Base-by-base conservation (phyloP, 1,284 basidiomycete genomes). In the Leucoagaricus sp. region DNA sequence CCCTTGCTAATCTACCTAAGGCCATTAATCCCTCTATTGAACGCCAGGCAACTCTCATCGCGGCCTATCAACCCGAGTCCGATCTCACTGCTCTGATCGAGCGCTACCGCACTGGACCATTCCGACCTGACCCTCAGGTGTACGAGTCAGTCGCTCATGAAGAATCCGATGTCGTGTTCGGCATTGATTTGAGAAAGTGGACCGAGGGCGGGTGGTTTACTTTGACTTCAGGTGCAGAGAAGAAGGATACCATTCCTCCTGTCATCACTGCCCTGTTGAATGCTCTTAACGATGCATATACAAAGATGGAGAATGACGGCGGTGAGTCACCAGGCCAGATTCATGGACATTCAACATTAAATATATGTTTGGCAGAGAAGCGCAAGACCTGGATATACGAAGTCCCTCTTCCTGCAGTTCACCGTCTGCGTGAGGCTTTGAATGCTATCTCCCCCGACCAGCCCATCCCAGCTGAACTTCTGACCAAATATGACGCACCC, bases 381-480 rank as follows among this genome's bases (percentile, higher is more conserved):
- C 86, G 96, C 60, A 93, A 90, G 73, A 79, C 87, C 1, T 98
- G 95, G 96, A 92, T 98, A 60, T 96, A 97, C 68, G 87, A 92
- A 63, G 92, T 96, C 1, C 93, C 94, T 0, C 80, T 98, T 21
- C 76, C 83, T 3, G 84, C 87, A 28, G 82, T 89, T 4, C 95
- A 97, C 66, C 87, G 89, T 61, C 83, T 97, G 9, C 86, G 95
- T 58, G 89, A 92, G 68, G 81, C 81, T 2, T 77, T 97, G 58
- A 95, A 96, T 67, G 83, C 82, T 21, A 72, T 93, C 10, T 83
- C 84, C 4, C 75, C 83, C 17, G 84, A 84, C 7, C 79, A 86
- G 49, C 78, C 86, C 21, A 84, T 93, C 59, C 76, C 87, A 1
- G 65, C 74, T 0, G 87, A 89, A 34, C 66, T 94, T 55, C 77